A percentile compares a stretch with the other conserved stretches of the same genome.
Evolutionary conservation across 345 rosid genomes (phyloP).

Genomic region (Diplotaxis tenuifolia): DNA sequence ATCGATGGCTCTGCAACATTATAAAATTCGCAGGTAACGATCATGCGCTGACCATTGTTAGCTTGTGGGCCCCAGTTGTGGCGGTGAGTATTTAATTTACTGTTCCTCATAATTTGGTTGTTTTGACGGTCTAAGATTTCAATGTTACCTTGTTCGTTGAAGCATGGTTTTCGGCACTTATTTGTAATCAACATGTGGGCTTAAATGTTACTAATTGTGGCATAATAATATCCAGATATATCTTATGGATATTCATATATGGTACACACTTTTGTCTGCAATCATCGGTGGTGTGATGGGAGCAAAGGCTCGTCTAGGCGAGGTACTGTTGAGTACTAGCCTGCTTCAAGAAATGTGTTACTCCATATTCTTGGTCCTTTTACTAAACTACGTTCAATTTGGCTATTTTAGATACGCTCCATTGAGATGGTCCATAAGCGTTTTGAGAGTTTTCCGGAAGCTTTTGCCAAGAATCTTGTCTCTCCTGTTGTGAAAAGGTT

Average conservation of each 20-base stretch:
- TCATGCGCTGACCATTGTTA: constrained; percentile 69
- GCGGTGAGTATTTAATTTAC: constrained; percentile 60
- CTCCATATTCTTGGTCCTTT: constrained; percentile 17
- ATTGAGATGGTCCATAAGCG: constrained; percentile 97
- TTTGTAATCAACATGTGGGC: constrained; percentile 9
- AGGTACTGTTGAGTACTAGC: constrained; percentile 51
- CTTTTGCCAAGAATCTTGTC: constrained; percentile 81
- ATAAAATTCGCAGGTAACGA: constrained; percentile 65
- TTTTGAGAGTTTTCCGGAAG: constrained; percentile 96
- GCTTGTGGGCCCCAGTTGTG: constrained; percentile 96
- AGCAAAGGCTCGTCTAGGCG: constrained; percentile 95
- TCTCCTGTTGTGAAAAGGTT: constrained; percentile 64
- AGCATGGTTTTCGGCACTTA: constrained; percentile 3
- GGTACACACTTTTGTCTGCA: constrained; percentile 92
- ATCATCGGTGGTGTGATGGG: constrained; percentile 98
- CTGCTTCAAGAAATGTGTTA: not conserved
- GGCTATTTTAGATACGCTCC: constrained; percentile 67
- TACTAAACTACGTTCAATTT: constrained; percentile 17
- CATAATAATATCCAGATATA: constrained; percentile 54
- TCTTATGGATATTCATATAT: constrained; percentile 94
- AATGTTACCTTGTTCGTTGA: constrained; percentile 9
- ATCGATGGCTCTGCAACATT: constrained; percentile 28
- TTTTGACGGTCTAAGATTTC: not conserved
- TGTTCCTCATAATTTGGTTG: not conserved
- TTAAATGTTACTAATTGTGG: constrained; percentile 14